Conservation (phyloP, 306 rosid species). For the Trifolium pratense region DNA sequence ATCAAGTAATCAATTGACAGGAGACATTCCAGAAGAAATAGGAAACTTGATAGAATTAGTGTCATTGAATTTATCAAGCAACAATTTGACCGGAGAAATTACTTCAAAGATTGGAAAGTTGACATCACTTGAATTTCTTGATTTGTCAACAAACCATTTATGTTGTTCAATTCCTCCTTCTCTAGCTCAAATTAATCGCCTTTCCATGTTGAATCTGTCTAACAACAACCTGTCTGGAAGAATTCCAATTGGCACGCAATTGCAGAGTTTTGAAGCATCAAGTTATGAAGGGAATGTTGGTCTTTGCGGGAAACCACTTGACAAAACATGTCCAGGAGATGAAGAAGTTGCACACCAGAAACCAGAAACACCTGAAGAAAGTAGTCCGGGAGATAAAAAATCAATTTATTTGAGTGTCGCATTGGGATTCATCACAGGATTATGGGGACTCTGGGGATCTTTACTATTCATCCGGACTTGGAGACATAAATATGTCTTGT, state of each 20-base stretch:
- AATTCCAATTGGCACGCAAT: neutral
- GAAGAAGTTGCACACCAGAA: neutral
- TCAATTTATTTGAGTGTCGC: neutral
- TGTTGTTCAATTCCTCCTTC: neutral
- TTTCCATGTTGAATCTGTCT: neutral
- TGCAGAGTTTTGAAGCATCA: neutral
- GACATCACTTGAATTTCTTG: neutral
- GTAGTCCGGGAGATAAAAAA: neutral
- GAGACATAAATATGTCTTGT: neutral
- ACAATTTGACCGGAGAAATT: neutral
- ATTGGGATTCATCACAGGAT: slow-evolving; percentile 1
- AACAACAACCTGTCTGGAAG: neutral
- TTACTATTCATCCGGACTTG: neutral
- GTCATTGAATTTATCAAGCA: neutral
- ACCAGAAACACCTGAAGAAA: neutral
- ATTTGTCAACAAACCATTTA: neutral
- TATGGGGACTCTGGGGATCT: neutral
- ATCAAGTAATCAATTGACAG: neutral
- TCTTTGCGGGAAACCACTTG: neutral
- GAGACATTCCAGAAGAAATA: neutral
- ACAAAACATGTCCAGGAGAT: neutral
- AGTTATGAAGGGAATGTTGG: neutral
- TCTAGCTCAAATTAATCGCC: neutral
- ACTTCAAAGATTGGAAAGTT: neutral
- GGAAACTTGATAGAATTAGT: neutral